A percentile compares a stretch with the other conserved stretches of the same genome.
phyloP scores from a whole-genome alignment of 2,329 filamentous ascomycete species.

The Cercospora sojina region DNA sequence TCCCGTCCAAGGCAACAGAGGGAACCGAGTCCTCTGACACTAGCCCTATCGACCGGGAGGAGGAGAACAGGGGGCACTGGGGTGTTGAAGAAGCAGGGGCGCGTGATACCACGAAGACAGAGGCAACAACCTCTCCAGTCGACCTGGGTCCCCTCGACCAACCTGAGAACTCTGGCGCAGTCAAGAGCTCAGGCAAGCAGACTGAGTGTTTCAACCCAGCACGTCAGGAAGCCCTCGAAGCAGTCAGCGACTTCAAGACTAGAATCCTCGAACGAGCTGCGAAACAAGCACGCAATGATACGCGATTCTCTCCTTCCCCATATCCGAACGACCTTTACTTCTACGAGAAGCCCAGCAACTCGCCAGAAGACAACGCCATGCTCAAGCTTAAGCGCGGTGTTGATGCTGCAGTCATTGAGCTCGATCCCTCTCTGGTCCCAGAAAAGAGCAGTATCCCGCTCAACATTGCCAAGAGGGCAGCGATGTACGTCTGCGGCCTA shows the following conservation, averaged over 20 bases:
- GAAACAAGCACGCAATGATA: constrained; percentile 6
- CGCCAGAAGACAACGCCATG: constrained; percentile 9
- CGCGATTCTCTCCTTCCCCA: neutral
- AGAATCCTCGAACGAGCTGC: constrained; percentile 15
- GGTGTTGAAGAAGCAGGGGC: neutral
- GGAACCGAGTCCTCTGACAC: neutral
- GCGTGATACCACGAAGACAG: neutral
- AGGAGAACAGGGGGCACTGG: neutral
- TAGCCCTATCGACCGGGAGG: neutral
- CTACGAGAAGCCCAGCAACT: constrained; percentile 2
- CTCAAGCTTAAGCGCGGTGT: constrained; percentile 2
- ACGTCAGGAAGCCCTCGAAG: constrained; percentile 9
- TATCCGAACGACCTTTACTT: constrained; percentile 8
- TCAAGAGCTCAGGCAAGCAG: neutral
- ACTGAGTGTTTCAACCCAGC: neutral
- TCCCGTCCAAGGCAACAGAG: neutral
- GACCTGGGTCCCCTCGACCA: neutral
- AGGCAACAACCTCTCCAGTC: neutral
- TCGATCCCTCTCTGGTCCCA: neutral
- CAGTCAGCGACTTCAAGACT: constrained; percentile 11
- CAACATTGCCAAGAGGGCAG: constrained; percentile 2
- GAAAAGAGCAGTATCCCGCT: neutral
- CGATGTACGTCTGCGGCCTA: constrained; percentile 9
- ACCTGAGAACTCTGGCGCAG: neutral
- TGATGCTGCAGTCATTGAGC: constrained; percentile 1